Base-by-base conservation (phyloP, 2,329 filamentous ascomycete genomes). In the Beauveria scarabaeidicola region DNA sequence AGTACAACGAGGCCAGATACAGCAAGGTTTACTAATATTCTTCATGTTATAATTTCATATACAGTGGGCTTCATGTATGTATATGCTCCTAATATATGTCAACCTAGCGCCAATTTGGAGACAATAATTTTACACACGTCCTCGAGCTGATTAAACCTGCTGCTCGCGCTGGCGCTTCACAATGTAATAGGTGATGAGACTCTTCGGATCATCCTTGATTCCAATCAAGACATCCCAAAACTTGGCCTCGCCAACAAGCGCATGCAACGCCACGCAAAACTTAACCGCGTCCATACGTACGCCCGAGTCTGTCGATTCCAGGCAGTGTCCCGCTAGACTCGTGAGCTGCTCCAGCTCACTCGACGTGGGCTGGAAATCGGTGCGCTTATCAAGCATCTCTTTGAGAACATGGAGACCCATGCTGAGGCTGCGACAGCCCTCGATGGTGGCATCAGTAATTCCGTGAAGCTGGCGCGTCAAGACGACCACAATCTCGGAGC, bases 181-280 rank as follows among this genome's bases (percentile, higher is more conserved):
- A 67, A 91, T 87, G 71, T 91, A 92, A 69, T 92, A 92, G 10
- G 87, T 91, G 66, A 92, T 85, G 62, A 92, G 72, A 65, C 86
- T 91, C 76, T 90, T 83, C 23, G 88, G 84, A 64, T 90, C 88
- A 64, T 91, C 88, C 67, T 83, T 81, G 36, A 89, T 78, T 10
- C 75, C 80, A 60, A 78, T 82, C 66, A 91, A 77, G 25, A 80
- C 79, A 38, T 80, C 80, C 89, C 89, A 93, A 69, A 92, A 92
- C 32, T 67, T 68, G 10, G 67, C 72, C 58, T 86, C 83, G 13
- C 84, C 84, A 9, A 87, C 77, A 11, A 81, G 73, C 51, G 79
- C 77, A 69, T 91, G 87, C 62, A 91, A 73, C 61, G 86, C 84
- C 27, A 91, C 85, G 66, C 88, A 91, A n/a, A 91, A 78, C 69